Evolutionary conservation across 139 green algal species (phyloP), one percentile per base, ranked within the genome.

Genomic region (Volvox africanus): DNA sequence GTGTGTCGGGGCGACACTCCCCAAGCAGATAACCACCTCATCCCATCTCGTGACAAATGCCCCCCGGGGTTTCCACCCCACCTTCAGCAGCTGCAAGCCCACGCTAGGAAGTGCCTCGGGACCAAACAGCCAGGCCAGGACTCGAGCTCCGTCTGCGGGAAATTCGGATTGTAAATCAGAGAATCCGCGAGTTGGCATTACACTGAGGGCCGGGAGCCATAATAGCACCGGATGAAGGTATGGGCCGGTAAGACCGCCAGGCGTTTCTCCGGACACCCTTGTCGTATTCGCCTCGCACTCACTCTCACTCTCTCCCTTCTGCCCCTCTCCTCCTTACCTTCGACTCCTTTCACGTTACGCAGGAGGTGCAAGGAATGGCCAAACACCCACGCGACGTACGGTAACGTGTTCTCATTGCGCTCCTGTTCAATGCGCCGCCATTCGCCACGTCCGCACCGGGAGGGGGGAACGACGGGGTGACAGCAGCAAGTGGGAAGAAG

Each of bases 381-480:
- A 67, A 89, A 89, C 85, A 89, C 85, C 85, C 85, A 89, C 5
- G 85, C 85, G 44, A 89, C 81, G 85, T 89, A 89, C 69, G 85
- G 85, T 68, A 89, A 50, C 44, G 85, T 89, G 69, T 82, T 82
- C 19, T 89, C 85, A 71, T 82, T 71, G 16, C 85, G 85, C 44
- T 89, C 85, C 85, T 89, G n/a, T 65, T 36, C 78, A 21, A 12
- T 28, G 2, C 37, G 16, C 12, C 30, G 24, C 20, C 80, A 55
- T 67, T 5, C 26, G 3, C n/a, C 22, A 65, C 50, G 50, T 28
- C 24, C 44, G 44, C 44, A 55, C 9, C 44, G 44, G n/a, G 44
- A 55, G 44, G 9, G 44, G 44, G 44, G 44, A 9, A 9, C 44
- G 44, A 55, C 44, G 44, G 44, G 44, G 44, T 55, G 44, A 14